A percentile compares a stretch with the other conserved stretches of the same genome.
Evolutionary conservation across 2,329 filamentous ascomycete species (phyloP).

Genomic region (Sporothrix brasiliensis): DNA sequence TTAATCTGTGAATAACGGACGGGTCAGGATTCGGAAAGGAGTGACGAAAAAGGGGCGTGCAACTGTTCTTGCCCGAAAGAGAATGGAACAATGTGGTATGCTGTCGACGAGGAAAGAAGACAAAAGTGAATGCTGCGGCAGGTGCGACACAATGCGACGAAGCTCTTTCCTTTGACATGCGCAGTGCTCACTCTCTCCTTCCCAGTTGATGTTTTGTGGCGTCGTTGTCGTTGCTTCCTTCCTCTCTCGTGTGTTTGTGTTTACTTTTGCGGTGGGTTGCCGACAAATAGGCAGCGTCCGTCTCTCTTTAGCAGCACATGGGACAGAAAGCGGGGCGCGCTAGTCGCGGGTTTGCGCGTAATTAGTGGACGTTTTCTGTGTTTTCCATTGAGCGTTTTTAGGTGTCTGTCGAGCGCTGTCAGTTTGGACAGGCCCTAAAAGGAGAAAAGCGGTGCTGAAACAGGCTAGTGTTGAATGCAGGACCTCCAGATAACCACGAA

Average conservation of each 20-base stretch:
- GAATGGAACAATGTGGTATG: too few relatives aligned
- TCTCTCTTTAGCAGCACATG: slow-evolving; percentile 8
- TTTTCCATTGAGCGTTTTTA: background rate
- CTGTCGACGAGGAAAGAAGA: background rate
- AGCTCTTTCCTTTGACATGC: background rate
- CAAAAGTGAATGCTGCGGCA: background rate
- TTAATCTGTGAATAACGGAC: background rate
- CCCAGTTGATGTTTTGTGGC: slow-evolving; percentile 4
- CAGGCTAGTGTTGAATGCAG: slow-evolving; percentile 16
- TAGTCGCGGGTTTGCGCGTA: slow-evolving; percentile 20
- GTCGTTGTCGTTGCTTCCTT: slow-evolving; percentile 11
- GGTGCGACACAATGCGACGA: background rate
- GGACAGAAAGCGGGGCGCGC: slow-evolving; percentile 23
- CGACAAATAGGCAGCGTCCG: slow-evolving; percentile 18
- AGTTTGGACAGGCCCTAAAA: background rate
- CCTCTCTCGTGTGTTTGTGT: slow-evolving; percentile 27
- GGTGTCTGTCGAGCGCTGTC: background rate
- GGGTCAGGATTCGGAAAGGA: background rate
- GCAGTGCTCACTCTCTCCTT: background rate
- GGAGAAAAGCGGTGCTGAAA: slow-evolving; percentile 15
- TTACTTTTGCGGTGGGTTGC: slow-evolving; percentile 27
- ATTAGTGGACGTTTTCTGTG: slow-evolving; percentile 9
- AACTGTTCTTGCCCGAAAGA: background rate
- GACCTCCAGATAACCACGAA: background rate
- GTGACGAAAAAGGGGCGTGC: background rate